Percentiles rank a stretch among this genome's conserved stretches.
These are phyloP conservation scores for Casuarina glauca DNA, from an alignment of 306 rosid species.

Conservation along the genomic window DNA sequence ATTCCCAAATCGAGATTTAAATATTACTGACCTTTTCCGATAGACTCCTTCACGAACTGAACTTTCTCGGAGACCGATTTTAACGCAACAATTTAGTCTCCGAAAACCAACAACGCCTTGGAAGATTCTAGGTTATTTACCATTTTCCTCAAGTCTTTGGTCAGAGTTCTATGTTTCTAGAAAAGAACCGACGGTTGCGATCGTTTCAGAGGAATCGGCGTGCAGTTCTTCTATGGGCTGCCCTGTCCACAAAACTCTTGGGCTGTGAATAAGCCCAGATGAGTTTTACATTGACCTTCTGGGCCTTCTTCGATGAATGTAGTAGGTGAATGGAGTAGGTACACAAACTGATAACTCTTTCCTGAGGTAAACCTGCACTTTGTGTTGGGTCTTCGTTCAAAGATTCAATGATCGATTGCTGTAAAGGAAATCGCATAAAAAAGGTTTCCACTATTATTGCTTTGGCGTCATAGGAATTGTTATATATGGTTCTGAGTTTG, in stretches of 20 bases:
- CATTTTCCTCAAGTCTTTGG: background rate
- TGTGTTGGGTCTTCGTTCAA: too few relatives aligned
- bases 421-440: too few relatives aligned
- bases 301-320: background rate
- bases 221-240: background rate
- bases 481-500: background rate
- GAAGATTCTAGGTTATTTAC: slow-evolving; percentile 1
- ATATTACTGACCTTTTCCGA: background rate
- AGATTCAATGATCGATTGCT: too few relatives aligned
- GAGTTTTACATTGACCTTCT: background rate
- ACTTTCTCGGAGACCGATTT: background rate
- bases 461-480: too few relatives aligned
- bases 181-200: background rate
- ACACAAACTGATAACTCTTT: background rate
- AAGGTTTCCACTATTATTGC: too few relatives aligned
- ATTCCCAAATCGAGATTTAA: background rate
- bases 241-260: background rate
- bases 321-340: too few relatives aligned
- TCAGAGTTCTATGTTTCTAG: background rate
- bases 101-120: background rate
- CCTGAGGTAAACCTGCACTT: too few relatives aligned
- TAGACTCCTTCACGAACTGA: background rate
- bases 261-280: background rate
- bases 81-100: too few relatives aligned
- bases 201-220: background rate